These are phyloP conservation scores for Mycena venus DNA, from an alignment of 768 basidiomycete genomes.

Conservation along the genomic window DNA sequence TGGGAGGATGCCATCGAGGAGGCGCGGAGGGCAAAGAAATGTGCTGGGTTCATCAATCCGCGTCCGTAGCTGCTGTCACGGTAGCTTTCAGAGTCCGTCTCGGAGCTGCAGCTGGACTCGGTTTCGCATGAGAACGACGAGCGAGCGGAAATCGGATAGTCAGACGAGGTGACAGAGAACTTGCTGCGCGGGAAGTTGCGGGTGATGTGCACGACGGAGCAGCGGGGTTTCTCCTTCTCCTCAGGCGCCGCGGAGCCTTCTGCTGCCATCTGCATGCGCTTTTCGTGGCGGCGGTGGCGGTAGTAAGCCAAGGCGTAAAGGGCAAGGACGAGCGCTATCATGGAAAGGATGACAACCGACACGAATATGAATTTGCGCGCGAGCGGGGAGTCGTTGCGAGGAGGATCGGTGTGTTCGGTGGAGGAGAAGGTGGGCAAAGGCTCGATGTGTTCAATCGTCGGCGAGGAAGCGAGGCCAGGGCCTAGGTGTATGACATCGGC, in stretches of 20 bases:
- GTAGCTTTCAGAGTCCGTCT: constrained; percentile 6
- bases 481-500: constrained; percentile 1
- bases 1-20: constrained; percentile 21
- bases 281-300: constrained; percentile 13
- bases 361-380: constrained; percentile 23
- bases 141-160: constrained; percentile 40
- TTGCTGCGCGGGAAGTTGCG: constrained; percentile 45
- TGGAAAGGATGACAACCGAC: constrained; percentile 24
- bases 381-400: neutral
- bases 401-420: neutral
- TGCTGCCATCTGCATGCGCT: neutral
- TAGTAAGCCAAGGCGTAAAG: constrained; percentile 27
- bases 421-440: constrained; percentile 11
- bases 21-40: constrained; percentile 28
- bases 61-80: neutral
- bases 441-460: constrained; percentile 10
- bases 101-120: constrained; percentile 12
- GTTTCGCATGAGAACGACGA: neutral
- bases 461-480: constrained; percentile 15
- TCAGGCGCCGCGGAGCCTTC: neutral
- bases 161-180: constrained; percentile 48
- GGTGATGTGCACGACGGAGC: constrained; percentile 42
- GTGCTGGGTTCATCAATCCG: constrained; percentile 27
- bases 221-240: constrained; percentile 25
- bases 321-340: constrained; percentile 25